These are phyloP conservation scores for Botrytis medusae DNA, from an alignment of 2,329 filamentous ascomycete species.

Conservation along the genomic window DNA sequence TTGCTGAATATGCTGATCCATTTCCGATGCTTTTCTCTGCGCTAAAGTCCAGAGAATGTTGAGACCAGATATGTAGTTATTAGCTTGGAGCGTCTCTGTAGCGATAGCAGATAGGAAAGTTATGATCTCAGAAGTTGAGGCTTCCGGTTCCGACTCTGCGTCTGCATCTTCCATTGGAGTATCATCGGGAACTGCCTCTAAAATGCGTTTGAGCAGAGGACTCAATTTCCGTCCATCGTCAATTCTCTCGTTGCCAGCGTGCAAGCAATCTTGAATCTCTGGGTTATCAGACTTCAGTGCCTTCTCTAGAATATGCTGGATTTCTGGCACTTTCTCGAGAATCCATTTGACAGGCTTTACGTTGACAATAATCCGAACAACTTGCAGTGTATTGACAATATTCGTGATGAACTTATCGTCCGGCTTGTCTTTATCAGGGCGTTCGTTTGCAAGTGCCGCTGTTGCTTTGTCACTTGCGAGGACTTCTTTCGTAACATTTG, in stretches of 20 bases:
- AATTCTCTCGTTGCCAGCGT: slow-evolving; percentile 67
- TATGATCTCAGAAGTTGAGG: slow-evolving; percentile 82
- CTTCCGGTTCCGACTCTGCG: slow-evolving; percentile 80
- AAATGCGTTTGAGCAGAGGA: slow-evolving; percentile 75
- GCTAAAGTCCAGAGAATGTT: slow-evolving; percentile 93
- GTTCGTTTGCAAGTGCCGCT: slow-evolving; percentile 57
- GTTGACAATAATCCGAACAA: slow-evolving; percentile 85
- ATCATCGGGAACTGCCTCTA: slow-evolving; percentile 85
- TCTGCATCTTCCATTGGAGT: slow-evolving; percentile 72
- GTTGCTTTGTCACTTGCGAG: slow-evolving; percentile 77
- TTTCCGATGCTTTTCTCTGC: slow-evolving; percentile 77
- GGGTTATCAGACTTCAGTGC: slow-evolving; percentile 82
- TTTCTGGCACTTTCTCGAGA: slow-evolving; percentile 67
- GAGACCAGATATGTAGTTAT: slow-evolving; percentile 82
- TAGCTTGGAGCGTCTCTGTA: slow-evolving; percentile 79
- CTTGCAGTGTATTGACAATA: slow-evolving; percentile 91
- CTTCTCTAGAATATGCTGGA: slow-evolving; percentile 90
- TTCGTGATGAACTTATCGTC: slow-evolving; percentile 82
- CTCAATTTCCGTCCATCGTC: slow-evolving; percentile 70
- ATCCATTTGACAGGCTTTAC: slow-evolving; percentile 92
- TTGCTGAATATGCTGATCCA: slow-evolving; percentile 83
- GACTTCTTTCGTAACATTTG: slow-evolving; percentile 84
- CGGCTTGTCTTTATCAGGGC: slow-evolving; percentile 66
- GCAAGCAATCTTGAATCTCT: slow-evolving; percentile 90
- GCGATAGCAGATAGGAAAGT: slow-evolving; percentile 81